These are phyloP conservation scores for Sisymbrium altissimum DNA, from an alignment of 345 rosid genomes.

Conservation along the genomic window DNA sequence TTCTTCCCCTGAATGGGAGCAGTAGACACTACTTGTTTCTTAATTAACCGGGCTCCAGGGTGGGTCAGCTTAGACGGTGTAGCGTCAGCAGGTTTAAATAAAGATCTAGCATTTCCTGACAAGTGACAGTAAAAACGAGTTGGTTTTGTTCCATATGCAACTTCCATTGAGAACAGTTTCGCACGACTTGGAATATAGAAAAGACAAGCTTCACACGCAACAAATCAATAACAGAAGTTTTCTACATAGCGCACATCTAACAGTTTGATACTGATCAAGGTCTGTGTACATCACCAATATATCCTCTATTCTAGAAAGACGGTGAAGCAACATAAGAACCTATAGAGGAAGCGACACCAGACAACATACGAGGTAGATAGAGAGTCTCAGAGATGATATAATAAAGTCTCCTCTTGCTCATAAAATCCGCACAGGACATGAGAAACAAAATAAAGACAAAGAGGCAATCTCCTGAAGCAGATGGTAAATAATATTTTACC, in stretches of 20 bases:
- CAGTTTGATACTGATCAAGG: too few species aligned
- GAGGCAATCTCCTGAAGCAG: neutral
- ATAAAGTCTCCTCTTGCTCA: neutral
- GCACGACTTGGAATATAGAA: neutral
- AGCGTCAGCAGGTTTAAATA: constrained; percentile 30
- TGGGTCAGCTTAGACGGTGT: constrained; percentile 27
- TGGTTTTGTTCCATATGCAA: neutral
- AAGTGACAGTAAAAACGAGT: constrained; percentile 4
- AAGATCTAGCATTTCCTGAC: constrained; percentile 42
- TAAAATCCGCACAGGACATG: neutral
- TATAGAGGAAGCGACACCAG: neutral
- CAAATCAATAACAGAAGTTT: neutral
- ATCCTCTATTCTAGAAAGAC: neutral
- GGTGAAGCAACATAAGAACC: neutral
- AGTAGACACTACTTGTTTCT: constrained; percentile 39
- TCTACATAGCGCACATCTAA: too few species aligned
- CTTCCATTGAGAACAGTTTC: neutral
- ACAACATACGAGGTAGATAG: neutral
- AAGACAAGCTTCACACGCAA: constrained; percentile 12
- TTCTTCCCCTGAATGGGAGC: constrained; percentile 43
- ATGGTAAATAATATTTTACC: constrained; percentile 34
- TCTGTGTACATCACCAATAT: too few species aligned
- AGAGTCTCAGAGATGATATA: neutral
- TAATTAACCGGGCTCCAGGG: constrained; percentile 40
- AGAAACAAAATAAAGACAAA: neutral